Conservation (phyloP, 169 alveolate species). For the Babesia microti region DNA sequence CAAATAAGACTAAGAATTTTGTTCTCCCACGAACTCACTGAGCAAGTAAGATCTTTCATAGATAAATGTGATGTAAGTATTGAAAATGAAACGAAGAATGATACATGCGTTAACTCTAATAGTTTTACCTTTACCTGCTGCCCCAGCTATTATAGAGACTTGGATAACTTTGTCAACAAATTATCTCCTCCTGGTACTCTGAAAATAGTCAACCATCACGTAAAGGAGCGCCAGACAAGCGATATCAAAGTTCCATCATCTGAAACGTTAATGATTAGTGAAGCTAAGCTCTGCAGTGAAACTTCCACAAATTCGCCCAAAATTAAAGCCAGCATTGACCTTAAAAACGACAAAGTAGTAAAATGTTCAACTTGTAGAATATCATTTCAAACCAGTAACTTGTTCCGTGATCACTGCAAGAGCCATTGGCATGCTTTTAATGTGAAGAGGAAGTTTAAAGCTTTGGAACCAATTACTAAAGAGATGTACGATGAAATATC, state of each 20-base stretch:
- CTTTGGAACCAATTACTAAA: conserved; percentile 58
- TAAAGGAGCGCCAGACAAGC: conserved; percentile 20
- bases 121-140: conserved; percentile 13
- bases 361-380: conserved; percentile 58
- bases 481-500: conserved; percentile 54
- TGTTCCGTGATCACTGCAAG: conserved; percentile 59
- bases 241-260: neutral
- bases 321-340: neutral
- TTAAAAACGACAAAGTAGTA: conserved; percentile 8
- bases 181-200: conserved; percentile 44
- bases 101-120: conserved; percentile 2
- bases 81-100: conserved; percentile 10
- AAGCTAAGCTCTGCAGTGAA: neutral
- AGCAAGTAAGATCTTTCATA: conserved; percentile 36
- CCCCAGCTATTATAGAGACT: conserved; percentile 19
- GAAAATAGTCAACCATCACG: conserved; percentile 32
- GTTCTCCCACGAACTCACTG: conserved; percentile 25
- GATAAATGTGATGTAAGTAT: conserved; percentile 38
- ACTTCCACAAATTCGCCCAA: neutral
- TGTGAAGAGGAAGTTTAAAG: conserved; percentile 58
- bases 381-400: conserved; percentile 35
- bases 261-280: neutral
- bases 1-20: conserved; percentile 60
- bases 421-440: conserved; percentile 68
- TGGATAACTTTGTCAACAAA: conserved; percentile 20